Percentiles rank a stretch among this genome's conserved stretches.
These are phyloP conservation scores for Diaporthe vaccinii DNA, from an alignment of 2,329 filamentous ascomycete species.

Conservation along the genomic window DNA sequence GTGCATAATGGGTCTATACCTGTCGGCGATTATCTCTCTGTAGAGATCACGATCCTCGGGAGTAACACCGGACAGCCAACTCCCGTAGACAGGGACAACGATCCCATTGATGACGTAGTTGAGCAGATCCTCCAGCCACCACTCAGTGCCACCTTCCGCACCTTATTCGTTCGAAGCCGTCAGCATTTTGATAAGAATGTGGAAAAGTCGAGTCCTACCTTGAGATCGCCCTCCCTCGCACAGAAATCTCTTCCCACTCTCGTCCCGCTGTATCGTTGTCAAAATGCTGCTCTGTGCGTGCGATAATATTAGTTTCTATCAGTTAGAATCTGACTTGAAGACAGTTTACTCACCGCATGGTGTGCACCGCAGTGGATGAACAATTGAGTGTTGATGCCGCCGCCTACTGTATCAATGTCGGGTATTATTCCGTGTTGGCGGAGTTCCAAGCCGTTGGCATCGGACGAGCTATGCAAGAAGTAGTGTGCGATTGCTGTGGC, in stretches of 20 bases:
- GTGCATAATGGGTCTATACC: fast-evolving
- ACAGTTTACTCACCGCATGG: not conserved
- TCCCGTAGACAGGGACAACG: too few species aligned
- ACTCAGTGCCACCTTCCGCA: not conserved
- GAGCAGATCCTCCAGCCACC: not conserved
- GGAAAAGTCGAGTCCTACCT: not conserved
- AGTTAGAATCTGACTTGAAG: not conserved
- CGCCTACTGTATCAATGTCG: not conserved
- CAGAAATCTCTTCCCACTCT: not conserved
- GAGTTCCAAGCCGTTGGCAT: not conserved
- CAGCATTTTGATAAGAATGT: not conserved
- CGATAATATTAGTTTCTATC: not conserved
- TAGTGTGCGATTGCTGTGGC: not conserved
- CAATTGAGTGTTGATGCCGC: not conserved
- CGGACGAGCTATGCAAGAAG: not conserved
- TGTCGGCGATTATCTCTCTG: too few species aligned
- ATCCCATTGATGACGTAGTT: not conserved
- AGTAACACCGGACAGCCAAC: too few species aligned
- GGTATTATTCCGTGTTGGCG: not conserved
- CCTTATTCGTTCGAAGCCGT: not conserved
- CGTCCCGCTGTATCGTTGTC: not conserved
- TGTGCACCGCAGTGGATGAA: not conserved
- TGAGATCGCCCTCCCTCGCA: not conserved
- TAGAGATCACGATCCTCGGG: too few species aligned
- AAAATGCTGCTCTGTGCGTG: not conserved